A percentile compares a stretch with the other conserved stretches of the same genome.
These are phyloP conservation scores for Nothopassalora personata DNA, from an alignment of 2,329 filamentous ascomycete genomes.

Conservation along the genomic window DNA sequence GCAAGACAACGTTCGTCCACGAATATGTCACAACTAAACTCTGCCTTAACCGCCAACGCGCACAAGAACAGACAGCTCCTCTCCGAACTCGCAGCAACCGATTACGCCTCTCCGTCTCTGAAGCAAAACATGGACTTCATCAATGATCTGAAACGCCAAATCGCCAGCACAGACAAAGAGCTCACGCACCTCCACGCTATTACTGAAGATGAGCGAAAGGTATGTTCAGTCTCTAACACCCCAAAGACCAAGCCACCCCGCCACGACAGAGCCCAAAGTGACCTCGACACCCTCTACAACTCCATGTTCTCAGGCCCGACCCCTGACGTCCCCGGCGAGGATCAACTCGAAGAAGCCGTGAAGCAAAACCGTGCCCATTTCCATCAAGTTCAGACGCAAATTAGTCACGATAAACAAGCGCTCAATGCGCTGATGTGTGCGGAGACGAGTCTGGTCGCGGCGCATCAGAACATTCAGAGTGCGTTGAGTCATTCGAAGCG, in stretches of 20 bases:
- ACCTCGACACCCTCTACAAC: slow-evolving; percentile 51
- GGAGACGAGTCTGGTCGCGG: slow-evolving; percentile 32
- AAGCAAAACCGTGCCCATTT: slow-evolving; percentile 36
- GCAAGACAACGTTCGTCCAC: not conserved
- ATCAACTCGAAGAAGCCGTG: slow-evolving; percentile 41
- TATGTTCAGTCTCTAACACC: not conserved
- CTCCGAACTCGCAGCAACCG: slow-evolving; percentile 44
- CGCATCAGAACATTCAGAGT: slow-evolving; percentile 38
- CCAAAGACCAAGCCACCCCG: not conserved
- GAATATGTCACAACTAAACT: slow-evolving; percentile 17
- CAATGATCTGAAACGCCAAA: slow-evolving; percentile 41
- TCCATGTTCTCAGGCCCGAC: slow-evolving; percentile 51
- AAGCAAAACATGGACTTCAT: slow-evolving; percentile 45
- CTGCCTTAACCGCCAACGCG: slow-evolving; percentile 17
- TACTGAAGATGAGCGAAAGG: slow-evolving; percentile 45
- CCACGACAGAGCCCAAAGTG: slow-evolving; percentile 42
- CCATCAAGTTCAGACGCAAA: slow-evolving; percentile 33
- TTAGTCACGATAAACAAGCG: slow-evolving; percentile 42
- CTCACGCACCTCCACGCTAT: slow-evolving; percentile 39
- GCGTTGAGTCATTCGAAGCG: slow-evolving; percentile 39
- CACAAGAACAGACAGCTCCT: slow-evolving; percentile 38
- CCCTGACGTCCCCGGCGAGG: slow-evolving; percentile 51
- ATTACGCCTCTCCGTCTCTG: slow-evolving; percentile 45
- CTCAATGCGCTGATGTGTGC: slow-evolving; percentile 34
- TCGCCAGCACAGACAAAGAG: slow-evolving; percentile 34